Percentiles rank a stretch among this genome's conserved stretches.
phyloP scores from a whole-genome alignment of 257 asterid species.

The Solanum chmielewskii region DNA sequence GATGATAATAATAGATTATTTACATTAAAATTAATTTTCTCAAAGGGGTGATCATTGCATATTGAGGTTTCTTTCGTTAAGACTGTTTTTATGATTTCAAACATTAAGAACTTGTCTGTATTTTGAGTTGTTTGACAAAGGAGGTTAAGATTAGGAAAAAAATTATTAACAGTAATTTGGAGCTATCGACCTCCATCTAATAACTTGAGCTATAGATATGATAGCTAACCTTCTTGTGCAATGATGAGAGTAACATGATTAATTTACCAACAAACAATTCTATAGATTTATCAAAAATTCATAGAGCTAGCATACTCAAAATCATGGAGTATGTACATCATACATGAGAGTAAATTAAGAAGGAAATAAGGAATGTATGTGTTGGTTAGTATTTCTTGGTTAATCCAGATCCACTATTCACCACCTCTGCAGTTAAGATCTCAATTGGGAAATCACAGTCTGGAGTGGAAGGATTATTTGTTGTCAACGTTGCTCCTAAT shows the following conservation, averaged over 20 bases:
- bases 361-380: not conserved
- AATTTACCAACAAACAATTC: not conserved
- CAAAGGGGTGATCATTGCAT: no score
- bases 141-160: not conserved
- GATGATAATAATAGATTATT: not conserved
- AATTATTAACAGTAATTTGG: no score
- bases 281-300: no score
- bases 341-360: not conserved
- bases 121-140: not conserved
- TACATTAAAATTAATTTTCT: not conserved
- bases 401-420: not conserved
- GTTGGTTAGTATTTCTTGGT: not conserved
- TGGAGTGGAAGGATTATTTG: not conserved
- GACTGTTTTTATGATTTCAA: no score
- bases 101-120: not conserved
- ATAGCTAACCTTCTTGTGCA: not conserved
- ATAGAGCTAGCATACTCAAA: not conserved
- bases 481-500: not conserved
- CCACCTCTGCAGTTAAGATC: slow-evolving; percentile 2
- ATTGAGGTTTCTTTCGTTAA: no score
- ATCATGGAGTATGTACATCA: not conserved
- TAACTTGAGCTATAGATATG: not conserved
- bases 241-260: not conserved
- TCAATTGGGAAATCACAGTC: not conserved
- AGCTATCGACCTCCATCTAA: not conserved